Percentiles rank a stretch among this genome's conserved stretches.
Conservation (phyloP, 2,329 filamentous ascomycete species). For the Colletotrichum somersetense region DNA sequence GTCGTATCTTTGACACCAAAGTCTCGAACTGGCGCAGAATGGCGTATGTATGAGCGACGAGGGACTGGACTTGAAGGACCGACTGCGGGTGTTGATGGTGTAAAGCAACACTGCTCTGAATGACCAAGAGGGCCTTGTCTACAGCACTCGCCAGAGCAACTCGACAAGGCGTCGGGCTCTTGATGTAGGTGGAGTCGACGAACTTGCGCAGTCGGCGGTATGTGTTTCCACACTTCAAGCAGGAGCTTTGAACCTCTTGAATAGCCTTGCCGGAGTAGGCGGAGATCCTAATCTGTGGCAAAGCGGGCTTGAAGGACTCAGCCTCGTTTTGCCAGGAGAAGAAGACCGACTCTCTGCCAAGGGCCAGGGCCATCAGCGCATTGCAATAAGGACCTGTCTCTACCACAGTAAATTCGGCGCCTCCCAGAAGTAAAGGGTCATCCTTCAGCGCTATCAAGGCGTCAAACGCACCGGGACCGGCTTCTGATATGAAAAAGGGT, state of each 20-base stretch:
- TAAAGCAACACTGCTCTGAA: slow-evolving; percentile 63
- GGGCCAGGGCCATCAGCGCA: slow-evolving; percentile 74
- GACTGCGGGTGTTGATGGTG: slow-evolving; percentile 59
- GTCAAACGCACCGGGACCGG: slow-evolving; percentile 75
- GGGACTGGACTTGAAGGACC: slow-evolving; percentile 65
- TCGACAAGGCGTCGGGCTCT: slow-evolving; percentile 58
- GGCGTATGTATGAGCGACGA: slow-evolving; percentile 59
- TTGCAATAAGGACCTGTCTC: slow-evolving; percentile 63
- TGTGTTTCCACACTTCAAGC: slow-evolving; percentile 61
- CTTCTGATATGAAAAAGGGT: slow-evolving; percentile 75
- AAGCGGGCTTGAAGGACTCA: slow-evolving; percentile 63
- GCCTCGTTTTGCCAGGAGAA: slow-evolving; percentile 71
- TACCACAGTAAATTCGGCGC: slow-evolving; percentile 57
- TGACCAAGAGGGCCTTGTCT: slow-evolving; percentile 61
- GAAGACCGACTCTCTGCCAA: slow-evolving; percentile 79
- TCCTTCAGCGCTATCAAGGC: slow-evolving; percentile 62
- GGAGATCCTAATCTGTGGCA: slow-evolving; percentile 64
- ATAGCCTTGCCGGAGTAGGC: slow-evolving; percentile 67
- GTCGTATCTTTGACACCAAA: slow-evolving; percentile 62
- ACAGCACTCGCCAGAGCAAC: slow-evolving; percentile 66
- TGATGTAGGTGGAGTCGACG: slow-evolving; percentile 60
- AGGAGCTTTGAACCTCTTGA: slow-evolving; percentile 60
- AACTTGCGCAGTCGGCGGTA: slow-evolving; percentile 61
- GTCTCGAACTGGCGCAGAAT: slow-evolving; percentile 66
- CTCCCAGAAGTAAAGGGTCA: slow-evolving; percentile 56